Percentiles rank a stretch among this genome's conserved stretches.
These are phyloP conservation scores for Echria macrotheca DNA, from an alignment of 495 filamentous ascomycete species.

Conservation along the genomic window DNA sequence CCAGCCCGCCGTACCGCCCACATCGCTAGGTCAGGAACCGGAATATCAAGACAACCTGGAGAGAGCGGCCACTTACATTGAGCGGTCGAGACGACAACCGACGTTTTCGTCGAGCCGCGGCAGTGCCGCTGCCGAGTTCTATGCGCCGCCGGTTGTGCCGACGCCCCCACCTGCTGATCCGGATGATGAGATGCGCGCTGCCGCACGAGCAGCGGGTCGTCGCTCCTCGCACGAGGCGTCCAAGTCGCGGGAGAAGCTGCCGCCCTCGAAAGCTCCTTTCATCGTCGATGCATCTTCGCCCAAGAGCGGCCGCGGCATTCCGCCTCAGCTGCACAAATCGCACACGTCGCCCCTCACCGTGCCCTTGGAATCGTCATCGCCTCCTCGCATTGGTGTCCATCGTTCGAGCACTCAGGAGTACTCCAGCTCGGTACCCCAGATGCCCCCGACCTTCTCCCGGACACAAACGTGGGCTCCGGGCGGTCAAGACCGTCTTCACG, in stretches of 20 bases:
- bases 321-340: slow-evolving; percentile 30
- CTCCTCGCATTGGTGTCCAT: slow-evolving; percentile 21
- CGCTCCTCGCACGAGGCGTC: slow-evolving; percentile 39
- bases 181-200: slow-evolving; percentile 19
- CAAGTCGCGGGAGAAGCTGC: slow-evolving; percentile 30
- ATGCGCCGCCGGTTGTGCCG: slow-evolving; percentile 23
- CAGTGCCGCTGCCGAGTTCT: background rate
- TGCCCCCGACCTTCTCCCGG: slow-evolving; percentile 19
- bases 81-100: slow-evolving; percentile 9
- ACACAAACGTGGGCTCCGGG: slow-evolving; percentile 19
- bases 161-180: slow-evolving; percentile 32
- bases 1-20: background rate
- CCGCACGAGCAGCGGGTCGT: slow-evolving; percentile 28
- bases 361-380: slow-evolving; percentile 27
- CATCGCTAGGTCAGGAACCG: background rate
- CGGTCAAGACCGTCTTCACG: slow-evolving; percentile 5
- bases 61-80: slow-evolving; percentile 20
- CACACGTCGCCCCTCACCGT: slow-evolving; percentile 15
- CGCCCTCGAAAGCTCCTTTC: slow-evolving; percentile 26
- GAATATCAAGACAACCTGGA: slow-evolving; percentile 13
- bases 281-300: slow-evolving; percentile 23
- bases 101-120: slow-evolving; percentile 7
- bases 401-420: slow-evolving; percentile 23
- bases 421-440: background rate
- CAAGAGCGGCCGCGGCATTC: slow-evolving; percentile 15